Evolutionary conservation across 1,139 yeast species (phyloP).

Genomic region (Diutina neorugosa): DNA sequence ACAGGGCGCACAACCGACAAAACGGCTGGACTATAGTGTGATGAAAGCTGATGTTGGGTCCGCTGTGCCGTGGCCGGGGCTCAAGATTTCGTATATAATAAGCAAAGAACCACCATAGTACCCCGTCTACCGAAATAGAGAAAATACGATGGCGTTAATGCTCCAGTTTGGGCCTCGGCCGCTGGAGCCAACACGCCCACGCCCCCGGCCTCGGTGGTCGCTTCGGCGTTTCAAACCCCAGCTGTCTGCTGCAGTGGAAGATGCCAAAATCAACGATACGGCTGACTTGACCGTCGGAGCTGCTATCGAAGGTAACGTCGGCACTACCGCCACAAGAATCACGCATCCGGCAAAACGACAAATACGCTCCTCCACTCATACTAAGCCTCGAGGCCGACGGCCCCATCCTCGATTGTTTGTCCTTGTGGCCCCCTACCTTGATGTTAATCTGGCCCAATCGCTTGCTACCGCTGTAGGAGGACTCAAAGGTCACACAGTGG

Average conservation of each 20-base stretch:
- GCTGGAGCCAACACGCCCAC: neutral
- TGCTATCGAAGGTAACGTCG: neutral
- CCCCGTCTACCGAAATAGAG: neutral
- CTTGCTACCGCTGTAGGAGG: neutral
- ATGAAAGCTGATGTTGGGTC: neutral
- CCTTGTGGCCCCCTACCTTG: neutral
- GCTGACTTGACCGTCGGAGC: neutral
- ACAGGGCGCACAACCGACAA: neutral
- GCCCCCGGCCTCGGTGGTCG: neutral
- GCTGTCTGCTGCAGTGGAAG: neutral
- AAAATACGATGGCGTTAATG: neutral
- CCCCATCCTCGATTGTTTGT: neutral
- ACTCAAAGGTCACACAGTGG: neutral
- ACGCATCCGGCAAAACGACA: neutral
- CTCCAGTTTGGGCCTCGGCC: neutral
- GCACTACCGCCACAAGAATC: neutral
- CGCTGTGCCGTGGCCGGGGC: neutral
- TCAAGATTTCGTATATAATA: neutral
- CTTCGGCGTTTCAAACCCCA: neutral
- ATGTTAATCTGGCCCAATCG: neutral
- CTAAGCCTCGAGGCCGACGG: neutral
- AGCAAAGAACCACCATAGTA: neutral
- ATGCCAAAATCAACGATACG: neutral
- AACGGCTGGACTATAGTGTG: neutral
- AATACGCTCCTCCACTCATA: neutral